Conservation (phyloP, 2,329 filamentous ascomycete species). For the Zopfia rhizophila region DNA sequence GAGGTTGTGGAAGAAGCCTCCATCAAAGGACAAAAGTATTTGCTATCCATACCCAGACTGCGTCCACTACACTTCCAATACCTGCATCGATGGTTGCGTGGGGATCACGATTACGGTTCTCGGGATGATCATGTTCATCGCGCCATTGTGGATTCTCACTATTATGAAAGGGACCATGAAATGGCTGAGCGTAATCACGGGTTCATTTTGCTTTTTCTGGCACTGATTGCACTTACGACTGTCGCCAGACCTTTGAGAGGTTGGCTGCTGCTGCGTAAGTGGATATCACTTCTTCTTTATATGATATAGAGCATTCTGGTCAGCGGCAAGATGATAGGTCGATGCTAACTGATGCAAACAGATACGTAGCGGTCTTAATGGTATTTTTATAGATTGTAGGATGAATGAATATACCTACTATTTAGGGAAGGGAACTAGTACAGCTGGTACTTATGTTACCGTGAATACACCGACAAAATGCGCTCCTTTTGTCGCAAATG, state of each 20-base stretch:
- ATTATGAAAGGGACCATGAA: slow-evolving; percentile 11
- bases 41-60: slow-evolving; percentile 8
- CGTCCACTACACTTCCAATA: slow-evolving; percentile 17
- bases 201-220: slow-evolving; percentile 22
- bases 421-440: background rate
- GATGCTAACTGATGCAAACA: slow-evolving; percentile 2
- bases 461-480: too few species aligned
- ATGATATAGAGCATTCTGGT: background rate
- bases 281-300: background rate
- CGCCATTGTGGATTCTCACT: slow-evolving; percentile 23
- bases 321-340: too few species aligned
- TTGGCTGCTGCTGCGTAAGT: slow-evolving; percentile 18
- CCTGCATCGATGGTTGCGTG: slow-evolving; percentile 16
- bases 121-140: slow-evolving; percentile 25
- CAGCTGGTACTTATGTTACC: too few species aligned
- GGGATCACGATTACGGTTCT: slow-evolving; percentile 8
- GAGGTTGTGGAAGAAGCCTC: slow-evolving; percentile 13
- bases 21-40: background rate
- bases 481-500: too few species aligned
- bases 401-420: background rate
- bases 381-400: slow-evolving; percentile 1
- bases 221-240: slow-evolving; percentile 14
- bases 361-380: slow-evolving; percentile 3
- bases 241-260: slow-evolving; percentile 16
- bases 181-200: slow-evolving; percentile 21